Evolutionary conservation across 2,329 filamentous ascomycete genomes (phyloP), one percentile per base, ranked within the genome.

Genomic region (Arthroderma sp.): DNA sequence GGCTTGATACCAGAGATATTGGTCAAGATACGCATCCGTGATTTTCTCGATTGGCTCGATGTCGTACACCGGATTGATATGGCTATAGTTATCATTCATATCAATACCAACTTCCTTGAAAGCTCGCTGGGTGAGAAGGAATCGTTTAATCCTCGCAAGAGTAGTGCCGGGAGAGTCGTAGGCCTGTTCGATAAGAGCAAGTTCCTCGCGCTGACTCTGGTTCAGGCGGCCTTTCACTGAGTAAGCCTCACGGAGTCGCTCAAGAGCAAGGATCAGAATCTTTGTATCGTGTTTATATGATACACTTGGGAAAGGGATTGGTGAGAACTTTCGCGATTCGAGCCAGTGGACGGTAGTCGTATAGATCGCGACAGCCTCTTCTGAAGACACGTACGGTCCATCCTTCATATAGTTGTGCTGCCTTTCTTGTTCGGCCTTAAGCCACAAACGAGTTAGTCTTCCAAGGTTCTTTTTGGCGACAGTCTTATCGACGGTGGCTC

Each of bases 321-420:
- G 94, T 39, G 94, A 95, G 70, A 96, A 98, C 72, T 98, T 98
- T 64, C 94, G 83, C 15, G 93, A 96, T 73, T 98, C 93, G 1
- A 98, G 79, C 93, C 93, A 98, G 72, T 98, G 94, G 6, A 98
- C 93, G 60, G 93, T 96, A 0, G 93, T 97, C 0, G 93, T 98
- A 74, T 97, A 98, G 63, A 98, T 98, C 7, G 93, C 94, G 56
- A 98, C 94, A 61, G 91, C 93, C 73, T 98, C 93, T 72, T 98
- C 94, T 0, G 93, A 96, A 1, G 93, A 97, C 37, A 98, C 91
- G 62, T 98, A 98, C 0, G 93, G 93, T 2, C 93, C 93, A 66
- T 98, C 94, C 76, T 98, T 98, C 84, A 97, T 90, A 74, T 98
- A 96, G 69, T 98, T 98, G 77, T 98, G 93, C 71, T 98, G 93